Base-by-base conservation (phyloP, 345 rosid genomes). In the Arabidopsis arenosa region DNA sequence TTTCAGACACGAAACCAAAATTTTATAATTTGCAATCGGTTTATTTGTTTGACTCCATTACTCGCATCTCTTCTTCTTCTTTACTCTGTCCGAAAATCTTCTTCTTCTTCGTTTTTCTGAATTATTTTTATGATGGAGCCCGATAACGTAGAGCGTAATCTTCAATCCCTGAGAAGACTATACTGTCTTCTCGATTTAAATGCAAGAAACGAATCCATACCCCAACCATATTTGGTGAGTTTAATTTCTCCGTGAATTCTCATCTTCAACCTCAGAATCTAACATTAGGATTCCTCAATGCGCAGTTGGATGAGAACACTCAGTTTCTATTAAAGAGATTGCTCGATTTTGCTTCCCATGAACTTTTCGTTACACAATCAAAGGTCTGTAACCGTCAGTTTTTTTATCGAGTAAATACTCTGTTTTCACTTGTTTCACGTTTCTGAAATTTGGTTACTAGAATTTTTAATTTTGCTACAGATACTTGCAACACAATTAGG, bases 111-210 rank as follows among this genome's bases (percentile, higher is more conserved):
- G 2, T 72, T 5, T 13, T 6, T 6, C 52, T 66, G 35, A 35
- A 35, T 56, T 7, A 45, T 2, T 35, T 1, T 49, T 15, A 9
- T 48, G 47, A 78, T 82, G 86, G 84, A 79, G 51, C 59, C 78
- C 35, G 63, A 68, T 33, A 66, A 74, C 15, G 76, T 84, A 17
- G 75, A 73, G 44, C 75, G 79, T 4, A 84, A 86, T 71, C 85
- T 87, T 30, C 80, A 61, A 47, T 81, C 94, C 9, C 59, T 89
- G 47, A 80, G 84, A 72, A 84, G 79, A 82, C 64, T 87, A 61
- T 88, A 83, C 48, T 57, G 75, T 6, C 82, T 83, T 66, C 81
- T 84, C 32, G 71, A 74, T 51, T 36, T 49, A 26, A 64, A 73
- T 14, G 66, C 77, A 66, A 80, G 60, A 35, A 72, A 51, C 5